Evolutionary conservation across 2,329 filamentous ascomycete species (phyloP).

Genomic region (Bipolaris sorokiniana): DNA sequence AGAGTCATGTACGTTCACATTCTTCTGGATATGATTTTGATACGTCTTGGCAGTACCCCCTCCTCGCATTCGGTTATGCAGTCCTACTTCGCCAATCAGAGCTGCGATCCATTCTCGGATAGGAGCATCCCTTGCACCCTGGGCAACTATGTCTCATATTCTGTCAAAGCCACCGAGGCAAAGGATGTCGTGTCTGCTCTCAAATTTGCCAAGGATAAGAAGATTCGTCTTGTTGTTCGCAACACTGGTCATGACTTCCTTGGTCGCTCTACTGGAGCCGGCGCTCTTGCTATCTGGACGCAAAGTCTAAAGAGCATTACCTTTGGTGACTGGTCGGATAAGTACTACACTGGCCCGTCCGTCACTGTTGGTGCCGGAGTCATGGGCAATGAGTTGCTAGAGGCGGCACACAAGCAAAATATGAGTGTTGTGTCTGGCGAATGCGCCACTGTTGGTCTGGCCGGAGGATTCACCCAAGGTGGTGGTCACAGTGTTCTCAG

Average conservation of each 20-base stretch:
- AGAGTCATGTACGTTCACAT: background rate
- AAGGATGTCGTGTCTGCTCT: slow-evolving; percentile 20
- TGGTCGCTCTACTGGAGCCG: slow-evolving; percentile 39
- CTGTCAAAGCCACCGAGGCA: slow-evolving; percentile 38
- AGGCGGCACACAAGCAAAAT: slow-evolving; percentile 25
- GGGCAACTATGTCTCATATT: slow-evolving; percentile 40
- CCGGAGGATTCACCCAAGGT: slow-evolving; percentile 42
- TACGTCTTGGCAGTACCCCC: slow-evolving; percentile 7
- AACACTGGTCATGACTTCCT: slow-evolving; percentile 35
- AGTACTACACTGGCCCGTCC: slow-evolving; percentile 35
- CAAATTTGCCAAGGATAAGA: slow-evolving; percentile 31
- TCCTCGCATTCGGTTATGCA: slow-evolving; percentile 20
- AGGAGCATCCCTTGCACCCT: slow-evolving; percentile 17
- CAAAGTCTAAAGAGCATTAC: slow-evolving; percentile 35
- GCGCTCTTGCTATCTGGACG: slow-evolving; percentile 39
- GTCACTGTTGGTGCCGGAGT: slow-evolving; percentile 39
- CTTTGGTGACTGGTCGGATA: slow-evolving; percentile 28
- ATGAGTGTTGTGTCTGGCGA: slow-evolving; percentile 36
- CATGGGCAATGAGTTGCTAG: slow-evolving; percentile 32
- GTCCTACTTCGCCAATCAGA: slow-evolving; percentile 19
- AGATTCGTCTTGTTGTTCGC: slow-evolving; percentile 35
- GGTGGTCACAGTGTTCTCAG: slow-evolving; percentile 39
- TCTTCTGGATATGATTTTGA: slow-evolving; percentile 5
- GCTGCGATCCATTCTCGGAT: slow-evolving; percentile 23
- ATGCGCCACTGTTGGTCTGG: slow-evolving; percentile 43